A percentile compares a stretch with the other conserved stretches of the same genome.
phyloP scores from a whole-genome alignment of 345 rosid species.

The Gossypium australe region DNA sequence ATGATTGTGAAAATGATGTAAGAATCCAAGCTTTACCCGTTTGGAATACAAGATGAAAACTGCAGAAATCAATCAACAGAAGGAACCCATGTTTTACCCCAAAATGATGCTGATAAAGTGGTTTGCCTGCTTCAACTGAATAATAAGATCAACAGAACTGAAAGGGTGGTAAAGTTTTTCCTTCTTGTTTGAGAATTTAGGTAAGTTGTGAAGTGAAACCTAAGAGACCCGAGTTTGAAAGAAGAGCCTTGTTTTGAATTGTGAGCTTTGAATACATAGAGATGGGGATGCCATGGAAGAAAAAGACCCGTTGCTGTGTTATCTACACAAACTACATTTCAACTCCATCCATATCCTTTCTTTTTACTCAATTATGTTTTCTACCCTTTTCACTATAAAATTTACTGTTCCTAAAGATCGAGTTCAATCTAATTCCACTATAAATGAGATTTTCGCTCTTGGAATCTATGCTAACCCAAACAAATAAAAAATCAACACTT shows the following conservation, averaged over 20 bases:
- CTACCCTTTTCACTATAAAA: background rate
- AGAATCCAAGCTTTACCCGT: background rate
- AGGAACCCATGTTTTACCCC: background rate
- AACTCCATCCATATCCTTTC: background rate
- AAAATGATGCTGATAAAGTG: background rate
- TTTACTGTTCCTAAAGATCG: background rate
- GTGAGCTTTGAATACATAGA: background rate
- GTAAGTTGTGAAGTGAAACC: conserved; percentile 4
- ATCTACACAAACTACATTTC: background rate
- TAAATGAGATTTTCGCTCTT: too few species aligned
- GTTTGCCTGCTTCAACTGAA: background rate
- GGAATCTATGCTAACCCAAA: too few species aligned
- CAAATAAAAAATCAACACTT: too few species aligned
- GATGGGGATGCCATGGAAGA: conserved; percentile 14
- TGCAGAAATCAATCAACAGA: background rate
- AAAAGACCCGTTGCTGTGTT: conserved; percentile 15
- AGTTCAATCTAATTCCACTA: too few species aligned
- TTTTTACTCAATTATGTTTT: background rate
- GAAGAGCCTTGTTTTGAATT: background rate
- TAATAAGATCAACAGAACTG: background rate
- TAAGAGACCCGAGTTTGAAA: conserved; percentile 15
- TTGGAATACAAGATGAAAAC: background rate
- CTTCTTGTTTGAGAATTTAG: background rate
- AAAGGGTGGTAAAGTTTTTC: background rate
- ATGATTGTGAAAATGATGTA: background rate